Evolutionary conservation across 1,284 basidiomycete species (phyloP), one percentile per base, ranked within the genome.

Genomic region (Earliella scabrosa): DNA sequence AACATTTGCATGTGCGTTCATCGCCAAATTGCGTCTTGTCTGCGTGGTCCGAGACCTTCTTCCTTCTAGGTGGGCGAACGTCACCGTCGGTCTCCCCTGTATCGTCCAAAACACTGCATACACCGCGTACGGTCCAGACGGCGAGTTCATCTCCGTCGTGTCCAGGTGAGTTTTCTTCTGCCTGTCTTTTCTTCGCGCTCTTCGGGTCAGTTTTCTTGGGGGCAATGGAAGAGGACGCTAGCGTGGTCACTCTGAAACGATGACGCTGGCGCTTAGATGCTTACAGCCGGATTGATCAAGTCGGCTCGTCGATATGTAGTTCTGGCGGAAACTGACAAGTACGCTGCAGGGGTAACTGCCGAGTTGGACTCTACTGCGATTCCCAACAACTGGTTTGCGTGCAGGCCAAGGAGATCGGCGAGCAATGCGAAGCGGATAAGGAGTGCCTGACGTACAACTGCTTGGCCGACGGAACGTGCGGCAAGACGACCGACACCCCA

Each of bases 361-460:
- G 68, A 21, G 63, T 79, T 8, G 88, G 87, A 4, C 68, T 85
- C 0, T 95, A 93, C 69, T 95, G 93, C 66, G 91, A 95, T 68
- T 79, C 86, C 11, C 68, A 77, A 16, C 60, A 78, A 11, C 72
- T 77, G 41, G 70, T 80, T n/a, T 94, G 92, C 73, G 75, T 86
- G 64, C 72, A 78, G 50, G 76, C 78, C 53, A 90, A 88, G 68
- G 67, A 66, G 16, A 46, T 88, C 2, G 86, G 83, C 4, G 82
- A 70, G 16, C 52, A 78, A 1, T 95, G 93, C 68, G 74, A 75
- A 1, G 92, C 87, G 14, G 90, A 94, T 74, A 95, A 94, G 73
- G 90, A 93, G 88, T 93, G 93, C 66, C 67, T 74, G 39, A 87
- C 89, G 1, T 90, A 83, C 78, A 93, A 94, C 72, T 95, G 93